Base-by-base conservation (phyloP, 2,329 filamentous ascomycete species). In the Verticillium nonalfalfae region DNA sequence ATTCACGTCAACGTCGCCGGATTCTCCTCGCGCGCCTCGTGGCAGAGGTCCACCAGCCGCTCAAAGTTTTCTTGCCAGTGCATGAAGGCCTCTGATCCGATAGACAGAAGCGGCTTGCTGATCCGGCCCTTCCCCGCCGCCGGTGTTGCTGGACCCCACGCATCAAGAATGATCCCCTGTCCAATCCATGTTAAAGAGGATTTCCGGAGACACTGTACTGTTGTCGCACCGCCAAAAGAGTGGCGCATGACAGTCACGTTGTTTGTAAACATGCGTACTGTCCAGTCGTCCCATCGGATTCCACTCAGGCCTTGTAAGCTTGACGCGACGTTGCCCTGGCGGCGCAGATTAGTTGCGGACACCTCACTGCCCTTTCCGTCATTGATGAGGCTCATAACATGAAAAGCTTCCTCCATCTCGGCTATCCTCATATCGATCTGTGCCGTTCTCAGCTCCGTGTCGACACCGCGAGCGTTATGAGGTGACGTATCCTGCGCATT, bases 11-110 rank as follows among this genome's bases (percentile, higher is more conserved):
- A 72, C 2, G 72, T 72, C 15, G 50, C 21, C 7, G 57, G 26
- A 11, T 78, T 78, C 9, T 78, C 75, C 10, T 77, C 76, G 45
- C 75, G 78, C 3, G 78, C 82, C 71, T 90, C 85, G 31, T 80
- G 73, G 69, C 85, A 83, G 15, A 90, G 74, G 0, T 77, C 75
- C 64, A 81, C 77, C 10, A 89, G 78, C 39, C 81, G 78, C 50
- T 84, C 74, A 68, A 87, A 88, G 63, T 89, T 90, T 2, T 79
- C 76, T 26, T 82, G 79, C 87, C 87, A 90, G 72, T 89, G 87
- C 78, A 88, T 88, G 73, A 90, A 90, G 0, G 85, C 87, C 71
- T 90, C 87, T 6, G 81, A 85, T 57, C 87, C 88, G 68, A 90
- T 85, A 3, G 82, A 83, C 6, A 90, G 76, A 7, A 90, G 68